These are phyloP conservation scores for Penicillium expansum DNA, from an alignment of 2,329 filamentous ascomycete genomes.

Conservation along the genomic window DNA sequence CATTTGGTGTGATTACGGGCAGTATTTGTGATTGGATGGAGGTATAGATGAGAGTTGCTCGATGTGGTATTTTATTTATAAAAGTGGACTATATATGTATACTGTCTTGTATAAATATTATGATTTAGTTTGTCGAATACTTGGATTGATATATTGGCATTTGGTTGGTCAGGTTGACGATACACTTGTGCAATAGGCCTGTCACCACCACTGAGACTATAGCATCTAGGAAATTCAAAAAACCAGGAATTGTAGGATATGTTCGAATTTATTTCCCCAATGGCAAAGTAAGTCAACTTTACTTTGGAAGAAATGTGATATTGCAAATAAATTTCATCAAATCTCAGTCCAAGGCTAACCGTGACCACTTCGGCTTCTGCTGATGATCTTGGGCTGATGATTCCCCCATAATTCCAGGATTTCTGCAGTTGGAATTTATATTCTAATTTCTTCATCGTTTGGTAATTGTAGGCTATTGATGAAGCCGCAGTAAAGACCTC, in stretches of 20 bases:
- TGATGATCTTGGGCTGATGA: background rate
- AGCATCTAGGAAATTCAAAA: background rate
- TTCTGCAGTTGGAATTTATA: no score
- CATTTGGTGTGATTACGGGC: background rate
- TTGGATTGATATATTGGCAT: background rate
- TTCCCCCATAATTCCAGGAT: no score
- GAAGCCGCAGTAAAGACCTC: background rate
- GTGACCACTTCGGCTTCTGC: background rate
- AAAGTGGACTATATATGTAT: background rate
- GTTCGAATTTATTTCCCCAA: background rate
- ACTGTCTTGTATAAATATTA: background rate
- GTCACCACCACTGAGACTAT: background rate
- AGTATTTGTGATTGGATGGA: constrained; percentile 4
- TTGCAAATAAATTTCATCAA: background rate
- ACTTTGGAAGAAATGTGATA: no score
- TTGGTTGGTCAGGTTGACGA: background rate
- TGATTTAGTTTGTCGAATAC: background rate
- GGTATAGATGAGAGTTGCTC: background rate
- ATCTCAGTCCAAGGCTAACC: background rate
- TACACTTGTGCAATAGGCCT: background rate
- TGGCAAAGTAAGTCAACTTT: no score
- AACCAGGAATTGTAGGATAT: background rate
- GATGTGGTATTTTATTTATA: constrained; percentile 1
- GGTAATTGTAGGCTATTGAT: background rate
- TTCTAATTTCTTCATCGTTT: background rate